phyloP scores from a whole-genome alignment of 495 filamentous ascomycete genomes.

The Coniosporium apollinis region DNA sequence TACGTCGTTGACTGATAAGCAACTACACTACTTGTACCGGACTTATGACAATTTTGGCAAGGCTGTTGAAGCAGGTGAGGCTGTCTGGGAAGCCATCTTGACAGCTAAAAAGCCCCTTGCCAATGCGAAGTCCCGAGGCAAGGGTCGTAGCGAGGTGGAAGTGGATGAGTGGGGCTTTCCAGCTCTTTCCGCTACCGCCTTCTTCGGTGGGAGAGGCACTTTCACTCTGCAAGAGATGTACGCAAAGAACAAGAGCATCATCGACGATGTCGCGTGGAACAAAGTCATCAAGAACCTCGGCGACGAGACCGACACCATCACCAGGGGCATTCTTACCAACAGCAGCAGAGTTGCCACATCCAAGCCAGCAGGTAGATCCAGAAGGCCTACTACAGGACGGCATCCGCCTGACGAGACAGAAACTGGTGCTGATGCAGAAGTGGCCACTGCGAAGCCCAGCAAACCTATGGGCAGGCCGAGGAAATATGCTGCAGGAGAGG shows the following conservation, averaged over 20 bases:
- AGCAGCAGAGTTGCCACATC: no score
- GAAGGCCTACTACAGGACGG: no score
- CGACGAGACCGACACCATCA: no score
- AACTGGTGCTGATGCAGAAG: no score
- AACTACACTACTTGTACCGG: conserved; percentile 42
- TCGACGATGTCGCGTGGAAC: no score
- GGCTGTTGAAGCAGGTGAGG: conserved; percentile 36
- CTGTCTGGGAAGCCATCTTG: conserved; percentile 43
- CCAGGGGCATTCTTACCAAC: no score
- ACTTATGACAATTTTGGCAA: conserved; percentile 37
- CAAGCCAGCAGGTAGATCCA: no score
- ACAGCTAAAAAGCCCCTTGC: conserved; percentile 8
- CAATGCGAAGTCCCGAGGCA: conserved; percentile 1
- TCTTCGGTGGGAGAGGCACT: conserved; percentile 27
- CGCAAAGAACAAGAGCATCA: no score
- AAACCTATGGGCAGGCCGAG: conserved; percentile 1
- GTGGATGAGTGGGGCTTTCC: conserved; percentile 41
- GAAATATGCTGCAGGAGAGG: conserved; percentile 1
- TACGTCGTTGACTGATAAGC: conserved; percentile 33
- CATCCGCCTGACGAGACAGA: no score
- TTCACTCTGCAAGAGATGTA: conserved; percentile 31
- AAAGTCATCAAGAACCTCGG: no score
- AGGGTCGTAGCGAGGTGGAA: conserved; percentile 16
- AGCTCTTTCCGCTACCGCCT: conserved; percentile 12
- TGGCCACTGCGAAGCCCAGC: background rate